These are phyloP conservation scores for Kluyveromyces sp. DNA, from an alignment of 1,139 yeast genomes.

Conservation along the genomic window DNA sequence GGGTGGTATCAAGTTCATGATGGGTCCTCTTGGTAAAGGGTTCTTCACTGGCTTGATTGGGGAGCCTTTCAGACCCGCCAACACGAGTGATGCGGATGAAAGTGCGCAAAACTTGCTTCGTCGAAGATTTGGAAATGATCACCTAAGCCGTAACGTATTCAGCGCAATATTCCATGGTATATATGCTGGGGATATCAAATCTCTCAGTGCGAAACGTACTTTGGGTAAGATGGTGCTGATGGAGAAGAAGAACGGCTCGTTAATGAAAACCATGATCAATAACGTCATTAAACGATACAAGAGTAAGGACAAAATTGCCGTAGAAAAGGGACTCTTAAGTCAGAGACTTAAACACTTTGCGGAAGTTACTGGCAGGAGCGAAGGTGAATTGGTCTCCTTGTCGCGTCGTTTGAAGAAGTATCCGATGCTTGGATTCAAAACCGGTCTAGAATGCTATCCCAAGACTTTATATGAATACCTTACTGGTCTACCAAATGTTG, in stretches of 20 bases:
- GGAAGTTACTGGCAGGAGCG: constrained; percentile 31
- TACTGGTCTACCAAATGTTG: constrained; percentile 34
- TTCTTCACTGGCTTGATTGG: constrained; percentile 29
- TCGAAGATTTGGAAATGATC: constrained; percentile 57
- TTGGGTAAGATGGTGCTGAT: constrained; percentile 44
- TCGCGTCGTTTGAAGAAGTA: constrained; percentile 35
- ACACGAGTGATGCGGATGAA: constrained; percentile 45
- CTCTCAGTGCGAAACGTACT: constrained; percentile 58
- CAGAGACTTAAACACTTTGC: constrained; percentile 15
- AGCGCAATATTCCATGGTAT: constrained; percentile 87
- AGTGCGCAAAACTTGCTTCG: constrained; percentile 57
- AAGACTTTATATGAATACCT: constrained; percentile 35
- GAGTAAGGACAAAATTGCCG: constrained; percentile 6
- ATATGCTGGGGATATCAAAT: constrained; percentile 75
- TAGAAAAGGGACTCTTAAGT: constrained; percentile 7
- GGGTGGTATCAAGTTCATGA: constrained; percentile 37
- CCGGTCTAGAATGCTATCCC: constrained; percentile 52
- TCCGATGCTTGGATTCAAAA: constrained; percentile 46
- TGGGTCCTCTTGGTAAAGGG: constrained; percentile 40
- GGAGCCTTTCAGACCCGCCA: constrained; percentile 32
- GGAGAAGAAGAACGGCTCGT: constrained; percentile 57
- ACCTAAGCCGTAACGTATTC: constrained; percentile 52
- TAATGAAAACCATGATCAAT: constrained; percentile 36
- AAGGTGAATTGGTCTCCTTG: constrained; percentile 34
- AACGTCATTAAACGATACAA: constrained; percentile 11